A percentile compares a stretch with the other conserved stretches of the same genome.
These are phyloP conservation scores for Leavenworthia alabamica DNA, from an alignment of 345 rosid species.

Conservation along the genomic window DNA sequence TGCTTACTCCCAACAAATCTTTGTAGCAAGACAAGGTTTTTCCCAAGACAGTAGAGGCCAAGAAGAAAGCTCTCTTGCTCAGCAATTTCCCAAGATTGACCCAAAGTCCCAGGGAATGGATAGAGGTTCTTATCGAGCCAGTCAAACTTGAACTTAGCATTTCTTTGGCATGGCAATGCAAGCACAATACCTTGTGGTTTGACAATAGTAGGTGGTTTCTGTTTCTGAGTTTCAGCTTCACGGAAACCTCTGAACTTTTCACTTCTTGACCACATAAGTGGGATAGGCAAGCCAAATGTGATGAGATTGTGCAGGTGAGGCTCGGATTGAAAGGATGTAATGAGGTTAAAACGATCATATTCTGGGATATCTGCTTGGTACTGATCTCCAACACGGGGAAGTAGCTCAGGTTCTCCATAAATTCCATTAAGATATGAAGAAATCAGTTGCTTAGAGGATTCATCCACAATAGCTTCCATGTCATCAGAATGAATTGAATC, in stretches of 20 bases:
- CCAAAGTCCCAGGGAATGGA: conserved; percentile 50
- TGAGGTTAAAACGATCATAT: conserved; percentile 25
- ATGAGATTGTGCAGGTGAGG: conserved; percentile 9
- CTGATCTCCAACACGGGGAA: conserved; percentile 54
- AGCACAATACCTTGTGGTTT: conserved; percentile 32
- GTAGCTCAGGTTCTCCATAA: conserved; percentile 38
- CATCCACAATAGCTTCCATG: conserved; percentile 35
- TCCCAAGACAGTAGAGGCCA: conserved; percentile 65
- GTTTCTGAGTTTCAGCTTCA: conserved; percentile 24
- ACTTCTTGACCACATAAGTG: conserved; percentile 47
- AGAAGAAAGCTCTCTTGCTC: conserved; percentile 58
- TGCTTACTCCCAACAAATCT: conserved; percentile 47
- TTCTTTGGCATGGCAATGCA: conserved; percentile 29
- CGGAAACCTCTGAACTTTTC: conserved; percentile 35
- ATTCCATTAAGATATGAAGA: conserved; percentile 27
- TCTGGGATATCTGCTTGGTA: conserved; percentile 46
- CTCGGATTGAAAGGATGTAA: conserved; percentile 12
- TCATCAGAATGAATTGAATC: conserved; percentile 28
- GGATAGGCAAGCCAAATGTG: conserved; percentile 37
- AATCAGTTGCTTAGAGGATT: conserved; percentile 23
- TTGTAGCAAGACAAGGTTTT: conserved; percentile 49
- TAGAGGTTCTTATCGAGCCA: conserved; percentile 29
- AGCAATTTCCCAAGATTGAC: conserved; percentile 40
- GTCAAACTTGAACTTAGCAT: conserved; percentile 27
- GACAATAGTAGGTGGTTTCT: neutral